Evolutionary conservation across 805 yeast species (phyloP), one percentile per base, ranked within the genome.

Genomic region (Suhomyces tanzawaensis): DNA sequence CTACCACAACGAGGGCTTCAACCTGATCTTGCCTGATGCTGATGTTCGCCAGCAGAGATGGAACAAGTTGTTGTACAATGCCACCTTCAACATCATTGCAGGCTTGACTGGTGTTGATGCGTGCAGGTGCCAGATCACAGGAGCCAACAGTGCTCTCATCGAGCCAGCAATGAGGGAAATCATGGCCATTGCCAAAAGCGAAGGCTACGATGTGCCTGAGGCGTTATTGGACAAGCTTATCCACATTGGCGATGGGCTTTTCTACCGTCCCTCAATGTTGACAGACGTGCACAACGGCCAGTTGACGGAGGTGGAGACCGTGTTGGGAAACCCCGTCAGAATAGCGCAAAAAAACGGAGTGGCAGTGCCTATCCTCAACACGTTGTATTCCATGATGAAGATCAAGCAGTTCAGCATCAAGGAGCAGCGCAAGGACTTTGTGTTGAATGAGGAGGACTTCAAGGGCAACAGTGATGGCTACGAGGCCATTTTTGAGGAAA

Each of bases 81-180:
- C 65, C 2, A 64, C 57, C 11, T 48, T 61, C 41, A 67, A 66
- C 49, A 53, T 71, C 16, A 55, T 57, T 8, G 56, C 69, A 22
- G 57, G 69, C 5, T 45, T 66, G 24, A 57, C 55, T 19, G 58
- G 55, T 21, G 37, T 62, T 14, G 74, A 68, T 42, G 61, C 60
- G 3, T 50, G 54, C 29, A 49, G 72, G 36, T 55, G 66, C 31
- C 71, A 65, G 39, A 64, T 66, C 12, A 55, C 48, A 29, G 55
- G 53, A 13, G 66, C 58, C 9, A 62, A 60, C 41, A 55, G 57
- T 11, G 39, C 48, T 0, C 41, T 68, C 14, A 54, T 68, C 32
- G 40, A 49, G 15, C 87, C 86, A 3, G 83, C 85, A 0, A 82
- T 82, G 89, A 58, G 66, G 25, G 95, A 85, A 57, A 69, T 85